Evolutionary conservation across 2,329 filamentous ascomycete species (phyloP).

Genomic region (Ascochyta rabiei): DNA sequence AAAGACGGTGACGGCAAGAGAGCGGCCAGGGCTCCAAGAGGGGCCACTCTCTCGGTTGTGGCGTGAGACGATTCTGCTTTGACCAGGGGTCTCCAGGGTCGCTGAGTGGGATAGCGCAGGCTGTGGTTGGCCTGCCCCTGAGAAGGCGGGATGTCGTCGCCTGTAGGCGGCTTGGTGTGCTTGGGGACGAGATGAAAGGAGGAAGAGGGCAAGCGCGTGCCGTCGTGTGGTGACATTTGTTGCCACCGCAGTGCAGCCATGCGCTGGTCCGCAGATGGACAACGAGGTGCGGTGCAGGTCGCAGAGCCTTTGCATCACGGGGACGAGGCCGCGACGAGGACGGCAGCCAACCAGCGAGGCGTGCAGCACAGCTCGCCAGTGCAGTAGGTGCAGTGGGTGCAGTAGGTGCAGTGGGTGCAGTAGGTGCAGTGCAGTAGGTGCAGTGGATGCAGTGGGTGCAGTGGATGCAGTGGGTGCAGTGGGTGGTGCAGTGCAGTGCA

Average conservation of each 20-base stretch:
- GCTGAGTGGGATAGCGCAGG: constrained; percentile 2
- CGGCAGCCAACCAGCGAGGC: constrained; percentile 5
- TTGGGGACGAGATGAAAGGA: constrained; percentile 30
- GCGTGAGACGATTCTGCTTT: constrained; percentile 14
- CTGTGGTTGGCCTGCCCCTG: constrained; percentile 18
- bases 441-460: too few species aligned
- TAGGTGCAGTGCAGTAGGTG: background rate
- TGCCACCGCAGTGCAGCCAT: constrained; percentile 18
- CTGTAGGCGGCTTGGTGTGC: constrained; percentile 10
- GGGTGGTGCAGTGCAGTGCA: background rate
- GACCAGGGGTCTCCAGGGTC: constrained; percentile 11
- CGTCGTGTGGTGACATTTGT: constrained; percentile 22
- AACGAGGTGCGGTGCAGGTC: constrained; percentile 1
- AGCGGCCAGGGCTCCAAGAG: constrained; percentile 9
- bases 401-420: background rate
- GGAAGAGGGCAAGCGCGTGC: constrained; percentile 22
- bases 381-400: background rate
- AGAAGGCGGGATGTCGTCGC: constrained; percentile 9
- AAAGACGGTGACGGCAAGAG: constrained; percentile 18
- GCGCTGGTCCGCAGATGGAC: constrained; percentile 1
- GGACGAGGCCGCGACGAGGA: constrained; percentile 11
- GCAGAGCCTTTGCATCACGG: constrained; percentile 9
- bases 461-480: background rate
- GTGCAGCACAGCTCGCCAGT: background rate
- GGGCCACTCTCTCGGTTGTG: constrained; percentile 16